Conservation (phyloP, 176 grass and related monocot genomes). For the Oryza nivara region DNA sequence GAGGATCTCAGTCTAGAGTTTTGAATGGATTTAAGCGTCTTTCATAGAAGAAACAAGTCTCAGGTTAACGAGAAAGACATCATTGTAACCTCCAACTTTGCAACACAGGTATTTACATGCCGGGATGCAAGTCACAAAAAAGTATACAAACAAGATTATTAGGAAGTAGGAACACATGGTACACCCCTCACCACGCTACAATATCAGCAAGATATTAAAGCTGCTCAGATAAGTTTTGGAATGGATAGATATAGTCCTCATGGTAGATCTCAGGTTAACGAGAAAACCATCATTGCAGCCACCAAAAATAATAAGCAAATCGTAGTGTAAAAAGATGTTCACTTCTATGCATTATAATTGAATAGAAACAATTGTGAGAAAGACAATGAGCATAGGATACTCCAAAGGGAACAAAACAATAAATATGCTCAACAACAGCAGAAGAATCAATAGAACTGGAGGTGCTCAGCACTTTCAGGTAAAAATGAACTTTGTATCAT, state of each 20-base stretch:
- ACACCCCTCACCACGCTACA: not conserved
- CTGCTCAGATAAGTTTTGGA: constrained; percentile 53
- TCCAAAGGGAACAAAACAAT: not conserved
- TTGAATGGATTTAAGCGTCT: constrained; percentile 49
- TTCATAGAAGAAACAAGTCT: constrained; percentile 36
- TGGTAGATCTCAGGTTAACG: constrained; percentile 44
- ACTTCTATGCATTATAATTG: not conserved
- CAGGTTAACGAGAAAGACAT: constrained; percentile 38
- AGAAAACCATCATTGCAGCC: constrained; percentile 52
- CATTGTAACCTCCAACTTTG: not conserved
- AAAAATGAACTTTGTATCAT: not conserved
- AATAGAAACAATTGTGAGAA: not conserved
- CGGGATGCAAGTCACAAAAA: not conserved
- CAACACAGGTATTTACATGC: not conserved
- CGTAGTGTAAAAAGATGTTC: not conserved
- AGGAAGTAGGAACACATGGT: not conserved
- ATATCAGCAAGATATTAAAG: not conserved
- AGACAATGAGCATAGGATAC: not conserved
- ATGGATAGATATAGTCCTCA: constrained; percentile 46
- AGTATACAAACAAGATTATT: not conserved
- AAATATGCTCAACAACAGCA: not conserved
- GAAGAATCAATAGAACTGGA: constrained; percentile 22
- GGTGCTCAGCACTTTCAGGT: constrained; percentile 33
- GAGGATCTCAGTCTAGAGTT: constrained; percentile 39
- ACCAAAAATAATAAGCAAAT: not conserved